A percentile compares a stretch with the other conserved stretches of the same genome.
Evolutionary conservation across 2,329 filamentous ascomycete species (phyloP).

Genomic region (Phaeosphaeria sp.): DNA sequence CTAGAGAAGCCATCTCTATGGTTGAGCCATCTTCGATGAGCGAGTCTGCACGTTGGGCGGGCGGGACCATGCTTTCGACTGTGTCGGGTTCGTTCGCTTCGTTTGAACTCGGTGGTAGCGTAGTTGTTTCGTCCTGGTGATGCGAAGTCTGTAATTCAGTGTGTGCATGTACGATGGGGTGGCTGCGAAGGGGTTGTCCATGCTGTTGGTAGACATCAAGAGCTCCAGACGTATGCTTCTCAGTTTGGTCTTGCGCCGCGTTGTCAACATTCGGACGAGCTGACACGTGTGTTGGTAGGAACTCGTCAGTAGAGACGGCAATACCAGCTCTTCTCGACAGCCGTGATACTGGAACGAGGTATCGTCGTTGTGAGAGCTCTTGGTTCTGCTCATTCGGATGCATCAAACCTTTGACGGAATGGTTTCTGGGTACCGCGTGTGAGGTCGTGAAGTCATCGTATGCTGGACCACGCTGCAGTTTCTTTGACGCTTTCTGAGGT

Average conservation of each 20-base stretch:
- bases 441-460: background rate
- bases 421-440: background rate
- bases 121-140: background rate
- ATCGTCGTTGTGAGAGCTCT: background rate
- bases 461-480: background rate
- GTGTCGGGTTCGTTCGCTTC: background rate
- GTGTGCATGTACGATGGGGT: background rate
- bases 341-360: background rate
- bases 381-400: background rate
- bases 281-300: background rate
- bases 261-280: background rate
- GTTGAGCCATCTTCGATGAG: background rate
- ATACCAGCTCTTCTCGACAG: no score
- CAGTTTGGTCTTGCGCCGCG: background rate
- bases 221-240: background rate
- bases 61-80: background rate
- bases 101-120: background rate
- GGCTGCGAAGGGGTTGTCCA: background rate
- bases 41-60: background rate
- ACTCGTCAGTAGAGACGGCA: no score
- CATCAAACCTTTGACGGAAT: background rate
- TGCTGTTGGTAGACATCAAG: background rate
- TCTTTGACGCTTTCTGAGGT: background rate
- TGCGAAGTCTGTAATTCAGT: background rate
- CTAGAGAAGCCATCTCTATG: background rate